phyloP scores from a whole-genome alignment of 306 rosid species.

The Dalbergia oliveri region DNA sequence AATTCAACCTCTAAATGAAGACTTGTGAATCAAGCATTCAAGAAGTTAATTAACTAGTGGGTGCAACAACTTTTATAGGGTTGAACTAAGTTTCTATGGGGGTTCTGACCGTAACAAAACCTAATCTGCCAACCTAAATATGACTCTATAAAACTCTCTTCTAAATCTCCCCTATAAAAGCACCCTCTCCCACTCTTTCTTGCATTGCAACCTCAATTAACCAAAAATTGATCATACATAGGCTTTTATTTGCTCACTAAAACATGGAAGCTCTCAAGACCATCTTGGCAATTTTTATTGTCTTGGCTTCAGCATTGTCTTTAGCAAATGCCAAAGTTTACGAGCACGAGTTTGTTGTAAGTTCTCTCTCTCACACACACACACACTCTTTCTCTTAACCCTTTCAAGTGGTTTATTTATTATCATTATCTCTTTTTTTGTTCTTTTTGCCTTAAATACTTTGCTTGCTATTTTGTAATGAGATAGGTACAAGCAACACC shows the following conservation, averaged over 20 bases:
- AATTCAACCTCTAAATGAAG: slow-evolving; percentile 56
- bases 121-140: slow-evolving; percentile 78
- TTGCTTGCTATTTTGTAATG: not conserved
- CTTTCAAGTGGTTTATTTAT: not conserved
- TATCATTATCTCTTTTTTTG: not conserved
- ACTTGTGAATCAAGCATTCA: slow-evolving; percentile 73
- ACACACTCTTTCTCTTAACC: not conserved
- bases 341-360: slow-evolving; percentile 79
- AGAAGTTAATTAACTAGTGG: slow-evolving; percentile 64
- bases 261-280: slow-evolving; percentile 53
- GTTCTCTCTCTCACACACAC: slow-evolving; percentile 30
- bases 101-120: slow-evolving; percentile 55
- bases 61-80: slow-evolving; percentile 86
- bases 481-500: slow-evolving; percentile 82
- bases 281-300: slow-evolving; percentile 58
- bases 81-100: slow-evolving; percentile 69
- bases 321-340: slow-evolving; percentile 65
- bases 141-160: slow-evolving; percentile 41
- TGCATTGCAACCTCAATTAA: slow-evolving; percentile 41
- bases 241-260: not conserved
- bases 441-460: not conserved
- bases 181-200: slow-evolving; percentile 42
- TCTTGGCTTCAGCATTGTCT: slow-evolving; percentile 64
- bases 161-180: slow-evolving; percentile 55
- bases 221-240: not conserved